Percentiles rank a stretch among this genome's conserved stretches.
Conservation (phyloP, 2,329 filamentous ascomycete species). For the Orbilia javanica region DNA sequence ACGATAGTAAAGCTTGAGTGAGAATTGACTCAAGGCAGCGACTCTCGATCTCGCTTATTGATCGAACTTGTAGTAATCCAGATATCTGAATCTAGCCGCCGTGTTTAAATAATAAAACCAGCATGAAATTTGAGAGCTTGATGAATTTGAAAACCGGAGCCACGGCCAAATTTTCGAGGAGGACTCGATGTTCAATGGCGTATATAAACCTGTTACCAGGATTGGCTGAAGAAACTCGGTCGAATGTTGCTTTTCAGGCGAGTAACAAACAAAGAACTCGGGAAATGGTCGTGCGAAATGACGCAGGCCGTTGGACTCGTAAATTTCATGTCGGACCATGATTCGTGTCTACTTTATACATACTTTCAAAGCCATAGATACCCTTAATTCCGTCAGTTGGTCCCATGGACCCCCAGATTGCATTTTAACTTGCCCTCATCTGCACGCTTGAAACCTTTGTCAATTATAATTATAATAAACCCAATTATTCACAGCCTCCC, state of each 20-base stretch:
- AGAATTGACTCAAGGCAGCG: not conserved
- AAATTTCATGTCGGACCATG: not conserved
- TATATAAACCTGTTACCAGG: too few relatives aligned
- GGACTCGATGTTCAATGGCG: too few relatives aligned
- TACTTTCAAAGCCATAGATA: not conserved
- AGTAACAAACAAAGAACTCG: not conserved
- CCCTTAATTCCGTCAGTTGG: too few relatives aligned
- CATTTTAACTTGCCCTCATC: not conserved
- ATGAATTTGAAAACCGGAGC: too few relatives aligned
- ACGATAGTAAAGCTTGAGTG: not conserved
- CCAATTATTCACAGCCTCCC: not conserved
- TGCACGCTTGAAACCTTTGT: too few relatives aligned
- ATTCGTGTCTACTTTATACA: slow-evolving; percentile 11
- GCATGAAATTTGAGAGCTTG: too few relatives aligned
- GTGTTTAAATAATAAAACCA: not conserved
- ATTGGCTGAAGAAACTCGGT: too few relatives aligned
- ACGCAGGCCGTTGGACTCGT: not conserved
- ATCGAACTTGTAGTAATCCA: not conserved
- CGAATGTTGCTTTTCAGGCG: too few relatives aligned
- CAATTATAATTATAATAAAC: too few relatives aligned
- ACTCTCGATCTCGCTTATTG: too few relatives aligned
- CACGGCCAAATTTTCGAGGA: too few relatives aligned
- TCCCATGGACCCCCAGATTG: not conserved
- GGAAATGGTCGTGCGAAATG: too few relatives aligned
- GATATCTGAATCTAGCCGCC: not conserved